Conservation (phyloP, 306 rosid genomes). For the Argentina anserina region DNA sequence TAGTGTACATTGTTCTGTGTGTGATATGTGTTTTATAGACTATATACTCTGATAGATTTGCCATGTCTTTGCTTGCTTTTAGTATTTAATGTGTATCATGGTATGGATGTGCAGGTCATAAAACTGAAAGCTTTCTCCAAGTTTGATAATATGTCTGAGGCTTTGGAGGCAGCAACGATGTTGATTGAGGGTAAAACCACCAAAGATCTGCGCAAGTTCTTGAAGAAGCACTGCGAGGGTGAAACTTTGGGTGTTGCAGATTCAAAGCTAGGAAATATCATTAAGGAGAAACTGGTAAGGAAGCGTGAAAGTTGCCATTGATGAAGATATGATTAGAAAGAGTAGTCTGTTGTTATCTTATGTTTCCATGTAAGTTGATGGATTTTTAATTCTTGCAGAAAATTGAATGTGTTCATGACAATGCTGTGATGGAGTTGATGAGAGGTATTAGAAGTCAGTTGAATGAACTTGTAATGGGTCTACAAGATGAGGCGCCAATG, state of each 20-base stretch:
- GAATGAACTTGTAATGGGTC: conserved; percentile 74
- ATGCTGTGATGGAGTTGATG: conserved; percentile 83
- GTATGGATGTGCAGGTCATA: conserved; percentile 47
- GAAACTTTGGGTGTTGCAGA: conserved; percentile 83
- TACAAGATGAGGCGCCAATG: conserved; percentile 95
- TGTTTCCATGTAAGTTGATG: background rate
- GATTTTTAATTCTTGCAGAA: conserved; percentile 46
- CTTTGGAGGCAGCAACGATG: conserved; percentile 75
- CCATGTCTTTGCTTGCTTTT: background rate
- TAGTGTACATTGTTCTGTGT: background rate
- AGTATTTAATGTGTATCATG: conserved; percentile 4
- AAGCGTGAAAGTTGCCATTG: background rate
- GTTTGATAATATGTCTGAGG: conserved; percentile 83
- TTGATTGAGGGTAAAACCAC: conserved; percentile 80
- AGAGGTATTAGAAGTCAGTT: conserved; percentile 84
- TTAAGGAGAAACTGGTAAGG: conserved; percentile 84
- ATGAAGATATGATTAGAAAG: background rate
- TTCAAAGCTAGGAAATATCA: conserved; percentile 79
- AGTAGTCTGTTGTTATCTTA: background rate
- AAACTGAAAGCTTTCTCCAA: conserved; percentile 85
- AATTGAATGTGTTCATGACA: conserved; percentile 82
- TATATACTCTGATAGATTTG: background rate
- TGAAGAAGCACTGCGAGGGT: conserved; percentile 68
- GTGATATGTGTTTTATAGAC: background rate
- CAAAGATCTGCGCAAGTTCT: conserved; percentile 84